Base-by-base conservation (phyloP, 1,284 basidiomycete species). In the Cystobasidium slooffiae region DNA sequence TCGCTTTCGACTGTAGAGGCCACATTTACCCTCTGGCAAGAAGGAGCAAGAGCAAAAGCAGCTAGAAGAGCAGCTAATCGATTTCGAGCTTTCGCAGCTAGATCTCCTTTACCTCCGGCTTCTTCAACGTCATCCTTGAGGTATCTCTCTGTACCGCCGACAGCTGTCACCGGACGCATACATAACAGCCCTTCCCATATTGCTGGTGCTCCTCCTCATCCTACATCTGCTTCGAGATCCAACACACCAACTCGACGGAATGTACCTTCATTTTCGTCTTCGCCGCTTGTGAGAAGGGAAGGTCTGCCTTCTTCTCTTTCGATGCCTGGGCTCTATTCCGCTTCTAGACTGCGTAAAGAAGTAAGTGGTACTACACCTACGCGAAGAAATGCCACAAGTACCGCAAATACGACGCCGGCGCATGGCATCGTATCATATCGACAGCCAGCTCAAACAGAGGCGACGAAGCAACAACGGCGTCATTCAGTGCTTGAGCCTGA, bases 51-150 rank as follows among this genome's bases (percentile, higher is more conserved):
- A 46, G 63, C 68, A 2, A n/a, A 62, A 20, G 41, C 39, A 44
- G 51, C 68, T 18, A 24, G 74, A 20, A 53, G 74, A 44, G 74
- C 68, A 39, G 68, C 74, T 18, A 68, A 75, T 44, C 73, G 73
- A 22, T 75, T 69, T 39, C 55, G 61, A 44, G 66, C 66, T 16
- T 72, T 72, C 49, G 58, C 69, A 43, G 58, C 69, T 22, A 67
- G 56, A 59, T 59, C 56, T 18, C 56, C 56, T 24, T 43, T 59
- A n/a, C 56, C 56, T 59, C 47, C 61, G 10, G 20, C 61, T 47
- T 47, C 61, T 18, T 62, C 59, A 24, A 4, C 41, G 12, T 51
- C 44, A 18, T 51, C 4, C 49, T 51, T 4, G 6, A 51, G 16
- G 20, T 51, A 51, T 16, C 49, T 20, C 49, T 51, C 31, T 5